Conservation (phyloP, 768 basidiomycete genomes). For the Leccinum variicolor region DNA sequence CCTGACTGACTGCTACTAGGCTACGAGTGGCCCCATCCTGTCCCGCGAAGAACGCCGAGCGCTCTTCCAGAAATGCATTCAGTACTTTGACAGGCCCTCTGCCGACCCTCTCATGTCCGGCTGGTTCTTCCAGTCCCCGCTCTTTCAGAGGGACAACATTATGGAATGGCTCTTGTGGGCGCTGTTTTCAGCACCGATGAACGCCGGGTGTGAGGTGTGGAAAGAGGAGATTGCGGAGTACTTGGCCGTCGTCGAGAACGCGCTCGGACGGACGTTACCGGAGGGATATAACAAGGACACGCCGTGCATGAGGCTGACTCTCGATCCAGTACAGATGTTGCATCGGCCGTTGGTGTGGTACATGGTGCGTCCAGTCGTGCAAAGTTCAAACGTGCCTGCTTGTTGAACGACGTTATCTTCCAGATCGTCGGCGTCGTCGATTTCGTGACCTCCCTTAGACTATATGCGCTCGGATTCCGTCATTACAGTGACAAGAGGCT, state of each 20-base stretch:
- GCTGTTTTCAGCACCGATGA: constrained; percentile 44
- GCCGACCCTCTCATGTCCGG: constrained; percentile 36
- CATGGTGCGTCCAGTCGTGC: background rate
- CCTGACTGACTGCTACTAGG: constrained; percentile 20
- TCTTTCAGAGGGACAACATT: constrained; percentile 45
- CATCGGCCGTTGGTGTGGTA: constrained; percentile 70
- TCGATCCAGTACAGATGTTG: constrained; percentile 52
- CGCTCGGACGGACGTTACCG: constrained; percentile 39
- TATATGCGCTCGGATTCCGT: constrained; percentile 46
- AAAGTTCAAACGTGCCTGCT: background rate
- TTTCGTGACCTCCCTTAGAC: constrained; percentile 36
- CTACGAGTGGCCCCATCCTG: constrained; percentile 36
- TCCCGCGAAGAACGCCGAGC: constrained; percentile 39
- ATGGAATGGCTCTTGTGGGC: constrained; percentile 67
- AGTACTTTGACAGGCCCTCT: constrained; percentile 4
- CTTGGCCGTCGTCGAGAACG: constrained; percentile 36
- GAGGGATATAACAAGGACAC: constrained; percentile 38
- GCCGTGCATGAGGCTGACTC: constrained; percentile 47
- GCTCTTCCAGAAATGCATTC: constrained; percentile 49
- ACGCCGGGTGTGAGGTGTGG: constrained; percentile 36
- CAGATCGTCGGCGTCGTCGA: constrained; percentile 58
- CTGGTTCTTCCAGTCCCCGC: constrained; percentile 47
- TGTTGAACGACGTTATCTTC: background rate
- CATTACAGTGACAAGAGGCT: constrained; percentile 43
- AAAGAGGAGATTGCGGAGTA: constrained; percentile 52